Evolutionary conservation across 129 eudicot species (phyloP), one percentile per base, ranked within the genome.

Genomic region (Chrysanthemum seticuspe): DNA sequence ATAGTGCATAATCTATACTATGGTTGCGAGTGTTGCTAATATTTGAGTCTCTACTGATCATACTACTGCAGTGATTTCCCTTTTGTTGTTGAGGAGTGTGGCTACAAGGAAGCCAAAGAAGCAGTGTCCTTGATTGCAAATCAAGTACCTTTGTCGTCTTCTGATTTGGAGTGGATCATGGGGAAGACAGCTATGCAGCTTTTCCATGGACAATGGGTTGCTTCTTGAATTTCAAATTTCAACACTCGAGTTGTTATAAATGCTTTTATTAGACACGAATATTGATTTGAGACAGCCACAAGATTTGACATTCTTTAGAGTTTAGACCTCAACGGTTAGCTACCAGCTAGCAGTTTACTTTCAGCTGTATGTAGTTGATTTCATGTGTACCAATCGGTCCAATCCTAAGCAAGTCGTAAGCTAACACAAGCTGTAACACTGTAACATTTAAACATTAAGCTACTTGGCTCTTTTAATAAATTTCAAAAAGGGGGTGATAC

Each of bases 151-250:
- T 65, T 88, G 60, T 83, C 92, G 6, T 69, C 96, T 48, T 79
- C 85, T 1, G 92, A 88, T 16, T 62, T 80, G 79, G 92, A 91
- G 85, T 88, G 90, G 96, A 86, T 91, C 74, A 82, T 91, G 97
- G 96, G 97, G 40, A 80, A 68, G 77, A 91, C 97, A 18, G 84
- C 77, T 48, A 61, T 65, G 64, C 83, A 88, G 36, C 82, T 86
- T 31, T 86, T 86, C 45, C 11, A 78, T 71, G 81, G 82, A 27
- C 79, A 76, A 5, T 80, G 85, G 80, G 68, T 57, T 34, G 69
- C 79, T 56, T 66, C 77, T 57, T 81, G 83, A 79, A 19, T 36
- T 65, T 52, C 25, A 25, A 79, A 19, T 36, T 65, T 52, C 25
- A 25, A 63, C 71, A 27, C 14, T n/a, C 13, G 6, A 29, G 31